Evolutionary conservation across 345 rosid species (phyloP).

Genomic region (Corchorus olitorius): DNA sequence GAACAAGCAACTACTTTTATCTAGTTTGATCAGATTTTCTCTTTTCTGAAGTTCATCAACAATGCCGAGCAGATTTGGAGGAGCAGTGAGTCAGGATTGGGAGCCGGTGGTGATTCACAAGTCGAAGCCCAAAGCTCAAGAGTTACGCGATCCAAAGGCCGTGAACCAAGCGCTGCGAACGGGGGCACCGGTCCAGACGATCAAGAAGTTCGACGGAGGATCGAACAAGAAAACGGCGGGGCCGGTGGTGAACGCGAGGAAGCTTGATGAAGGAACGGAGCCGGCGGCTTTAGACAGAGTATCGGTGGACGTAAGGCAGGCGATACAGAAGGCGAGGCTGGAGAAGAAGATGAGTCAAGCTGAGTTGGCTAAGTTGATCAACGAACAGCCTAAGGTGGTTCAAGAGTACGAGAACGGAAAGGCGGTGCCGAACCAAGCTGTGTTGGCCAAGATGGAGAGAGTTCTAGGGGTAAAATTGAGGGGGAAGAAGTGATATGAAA

Average conservation of each 20-base stretch:
- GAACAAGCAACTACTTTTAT: too few species aligned
- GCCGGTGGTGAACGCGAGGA: slow-evolving; percentile 49
- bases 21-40: background rate
- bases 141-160: slow-evolving; percentile 66
- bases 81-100: slow-evolving; percentile 76
- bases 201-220: slow-evolving; percentile 68
- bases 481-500: slow-evolving; percentile 49
- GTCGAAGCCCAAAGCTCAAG: slow-evolving; percentile 53
- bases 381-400: slow-evolving; percentile 75
- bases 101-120: slow-evolving; percentile 79
- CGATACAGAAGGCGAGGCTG: slow-evolving; percentile 66
- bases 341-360: slow-evolving; percentile 85
- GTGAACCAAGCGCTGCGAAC: slow-evolving; percentile 69
- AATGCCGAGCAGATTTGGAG: slow-evolving; percentile 73
- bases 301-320: slow-evolving; percentile 58
- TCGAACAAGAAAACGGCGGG: slow-evolving; percentile 62
- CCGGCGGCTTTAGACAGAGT: slow-evolving; percentile 64
- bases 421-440: slow-evolving; percentile 72
- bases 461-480: slow-evolving; percentile 77
- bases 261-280: slow-evolving; percentile 69
- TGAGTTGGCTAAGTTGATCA: slow-evolving; percentile 75
- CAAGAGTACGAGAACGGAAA: slow-evolving; percentile 91
- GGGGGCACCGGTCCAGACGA: slow-evolving; percentile 61
- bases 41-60: background rate
- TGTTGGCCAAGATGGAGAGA: slow-evolving; percentile 82